These are phyloP conservation scores for Chenopodium suecicum DNA, from an alignment of 148 eudicot genomes.

Conservation along the genomic window DNA sequence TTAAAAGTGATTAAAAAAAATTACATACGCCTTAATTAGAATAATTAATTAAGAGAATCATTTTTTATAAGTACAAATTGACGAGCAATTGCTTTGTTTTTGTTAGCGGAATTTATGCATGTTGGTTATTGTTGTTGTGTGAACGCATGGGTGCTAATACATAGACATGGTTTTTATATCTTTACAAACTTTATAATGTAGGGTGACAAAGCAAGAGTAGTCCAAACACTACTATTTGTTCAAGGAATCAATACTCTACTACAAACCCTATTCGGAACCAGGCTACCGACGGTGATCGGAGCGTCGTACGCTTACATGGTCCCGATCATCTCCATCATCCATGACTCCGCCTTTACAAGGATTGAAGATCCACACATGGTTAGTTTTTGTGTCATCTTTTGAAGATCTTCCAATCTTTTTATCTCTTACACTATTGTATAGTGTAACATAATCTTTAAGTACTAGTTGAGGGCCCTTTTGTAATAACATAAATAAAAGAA, in stretches of 20 bases:
- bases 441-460: conserved; percentile 2
- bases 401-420: conserved; percentile 3
- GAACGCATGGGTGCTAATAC: neutral
- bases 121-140: neutral
- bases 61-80: too few species aligned
- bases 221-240: conserved; percentile 90
- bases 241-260: conserved; percentile 86
- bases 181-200: conserved; percentile 16
- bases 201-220: conserved; percentile 93
- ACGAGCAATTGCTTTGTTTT: too few species aligned
- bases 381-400: conserved; percentile 21
- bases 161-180: neutral
- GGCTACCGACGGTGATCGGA: conserved; percentile 86
- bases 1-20: too few species aligned
- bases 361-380: conserved; percentile 70
- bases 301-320: conserved; percentile 95
- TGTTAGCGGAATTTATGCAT: neutral
- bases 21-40: too few species aligned
- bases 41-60: too few species aligned
- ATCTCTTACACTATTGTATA: neutral
- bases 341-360: conserved; percentile 56
- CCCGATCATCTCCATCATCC: conserved; percentile 90
- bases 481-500: neutral
- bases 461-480: conserved; percentile 8
- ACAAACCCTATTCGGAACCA: conserved; percentile 88